A percentile compares a stretch with the other conserved stretches of the same genome.
Evolutionary conservation across 2,329 filamentous ascomycete genomes (phyloP).

Genomic region (Arthrinium puccinioides): DNA sequence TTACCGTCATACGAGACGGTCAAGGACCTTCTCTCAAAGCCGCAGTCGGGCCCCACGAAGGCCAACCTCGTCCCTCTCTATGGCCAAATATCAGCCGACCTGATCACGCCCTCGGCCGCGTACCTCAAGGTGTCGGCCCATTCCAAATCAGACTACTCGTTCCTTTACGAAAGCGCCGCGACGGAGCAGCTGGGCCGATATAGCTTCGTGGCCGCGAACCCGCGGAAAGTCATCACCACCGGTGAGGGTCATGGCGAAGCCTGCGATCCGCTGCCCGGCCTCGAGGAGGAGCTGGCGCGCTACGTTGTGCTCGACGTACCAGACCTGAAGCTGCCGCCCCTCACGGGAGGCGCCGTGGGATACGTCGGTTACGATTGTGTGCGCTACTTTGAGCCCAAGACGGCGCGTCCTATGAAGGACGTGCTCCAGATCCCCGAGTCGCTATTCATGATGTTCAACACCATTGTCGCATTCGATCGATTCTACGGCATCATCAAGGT

Average conservation of each 20-base stretch:
- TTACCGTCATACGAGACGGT: constrained; percentile 40
- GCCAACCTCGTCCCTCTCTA: constrained; percentile 77
- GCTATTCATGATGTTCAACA: constrained; percentile 95
- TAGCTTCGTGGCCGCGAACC: constrained; percentile 84
- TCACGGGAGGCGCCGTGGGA: constrained; percentile 89
- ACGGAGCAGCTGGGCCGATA: constrained; percentile 92
- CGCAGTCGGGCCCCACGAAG: constrained; percentile 24
- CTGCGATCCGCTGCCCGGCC: constrained; percentile 73
- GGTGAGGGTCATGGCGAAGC: constrained; percentile 81
- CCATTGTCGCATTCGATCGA: constrained; percentile 87
- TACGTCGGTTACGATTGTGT: constrained; percentile 98
- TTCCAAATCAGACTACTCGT: constrained; percentile 73
- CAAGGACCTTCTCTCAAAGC: constrained; percentile 31
- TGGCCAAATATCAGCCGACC: constrained; percentile 81
- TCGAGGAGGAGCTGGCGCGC: constrained; percentile 73
- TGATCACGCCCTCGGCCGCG: constrained; percentile 89
- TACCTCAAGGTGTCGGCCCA: constrained; percentile 84
- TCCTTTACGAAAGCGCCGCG: constrained; percentile 92
- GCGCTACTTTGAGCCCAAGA: constrained; percentile 95
- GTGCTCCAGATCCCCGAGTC: constrained; percentile 85
- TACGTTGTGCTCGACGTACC: constrained; percentile 79
- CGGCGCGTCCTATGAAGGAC: constrained; percentile 81
- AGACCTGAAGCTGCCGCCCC: constrained; percentile 70
- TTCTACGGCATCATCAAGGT: constrained; percentile 92
- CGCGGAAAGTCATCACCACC: constrained; percentile 75